Evolutionary conservation across 176 grass and related monocot species (phyloP), one percentile per base, ranked within the genome.

Genomic region (Hordeum marinum): DNA sequence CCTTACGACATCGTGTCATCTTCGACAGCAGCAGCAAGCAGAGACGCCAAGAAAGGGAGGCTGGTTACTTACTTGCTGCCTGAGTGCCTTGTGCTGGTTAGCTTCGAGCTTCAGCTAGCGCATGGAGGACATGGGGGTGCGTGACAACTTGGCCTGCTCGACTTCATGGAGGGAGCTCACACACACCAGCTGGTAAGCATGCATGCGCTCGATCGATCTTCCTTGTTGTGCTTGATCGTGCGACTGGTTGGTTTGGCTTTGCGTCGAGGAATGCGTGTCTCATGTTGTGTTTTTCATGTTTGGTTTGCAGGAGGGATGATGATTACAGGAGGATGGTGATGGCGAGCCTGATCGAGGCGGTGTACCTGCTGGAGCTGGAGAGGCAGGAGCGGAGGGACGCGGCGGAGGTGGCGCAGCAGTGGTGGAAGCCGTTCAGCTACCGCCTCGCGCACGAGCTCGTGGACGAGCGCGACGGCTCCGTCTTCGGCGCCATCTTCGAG

Each of bases 361-460:
- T 91, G 9, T 98, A 98, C 89, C 87, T 98, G 21, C 90, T 95
- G 14, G 95, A 98, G 82, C 87, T 98, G 34, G 95, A 98, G 83
- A 69, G 95, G 65, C 95, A 98, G 85, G 87, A 88, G 79, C 70
- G 90, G 61, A 23, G 87, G 8, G 80, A 90, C 21, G 87, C 90
- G 68, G 66, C 75, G 63, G 73, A 24, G 87, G 89, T 98, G 72
- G 95, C 95, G 41, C 87, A 90, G 80, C 78, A 88, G 82, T 98
- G 95, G 95, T 98, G 92, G 92, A 98, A 95, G 79, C 95, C 95
- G 10, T 98, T 98, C 93, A 92, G 92, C 36, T 98, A 93, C 91
- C 89, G 90, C 77, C 85, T 98, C 13, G 85, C 80, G 29, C 82
- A 75, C 82, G 92, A 85, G 84, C 89, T 98, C 15, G 89, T 92